These are phyloP conservation scores for Psilocybe tampanensis DNA, from an alignment of 768 basidiomycete species.

Conservation along the genomic window DNA sequence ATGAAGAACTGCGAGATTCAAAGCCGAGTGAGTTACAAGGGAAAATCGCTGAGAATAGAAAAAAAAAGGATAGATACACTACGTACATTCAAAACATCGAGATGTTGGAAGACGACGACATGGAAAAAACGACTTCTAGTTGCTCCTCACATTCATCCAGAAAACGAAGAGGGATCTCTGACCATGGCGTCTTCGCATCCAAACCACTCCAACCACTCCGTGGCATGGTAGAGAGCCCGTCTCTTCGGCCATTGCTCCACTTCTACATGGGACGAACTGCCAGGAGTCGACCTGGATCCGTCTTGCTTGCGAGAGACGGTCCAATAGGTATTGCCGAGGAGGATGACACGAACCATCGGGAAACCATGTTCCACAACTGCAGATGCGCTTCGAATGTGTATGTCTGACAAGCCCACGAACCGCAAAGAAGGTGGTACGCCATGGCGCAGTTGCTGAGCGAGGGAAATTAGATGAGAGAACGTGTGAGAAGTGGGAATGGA, in stretches of 20 bases:
- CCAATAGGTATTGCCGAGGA: constrained; percentile 57
- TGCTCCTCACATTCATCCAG: neutral
- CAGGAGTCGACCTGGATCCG: neutral
- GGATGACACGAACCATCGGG: constrained; percentile 59
- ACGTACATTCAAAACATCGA: too few relatives aligned
- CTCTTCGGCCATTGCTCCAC: constrained; percentile 60
- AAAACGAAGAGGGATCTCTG: constrained; percentile 24
- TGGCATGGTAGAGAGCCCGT: constrained; percentile 50
- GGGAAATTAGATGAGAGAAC: neutral
- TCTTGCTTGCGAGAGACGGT: constrained; percentile 38
- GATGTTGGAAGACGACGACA: too few relatives aligned
- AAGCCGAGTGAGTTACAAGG: too few relatives aligned
- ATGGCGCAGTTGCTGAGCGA: constrained; percentile 56
- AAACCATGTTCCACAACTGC: constrained; percentile 61
- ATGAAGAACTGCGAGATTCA: too few relatives aligned
- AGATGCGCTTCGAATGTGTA: constrained; percentile 41
- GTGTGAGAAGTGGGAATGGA: constrained; percentile 2
- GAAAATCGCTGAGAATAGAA: too few relatives aligned
- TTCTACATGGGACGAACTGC: constrained; percentile 22
- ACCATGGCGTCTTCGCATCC: constrained; percentile 60
- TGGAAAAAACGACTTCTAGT: neutral
- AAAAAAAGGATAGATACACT: too few relatives aligned
- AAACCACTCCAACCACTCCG: constrained; percentile 67
- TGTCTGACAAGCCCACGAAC: constrained; percentile 59
- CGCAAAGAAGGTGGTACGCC: constrained; percentile 56